Percentiles rank a stretch among this genome's conserved stretches.
These are phyloP conservation scores for Strobilomyces confusus DNA, from an alignment of 768 basidiomycete species.

Conservation along the genomic window DNA sequence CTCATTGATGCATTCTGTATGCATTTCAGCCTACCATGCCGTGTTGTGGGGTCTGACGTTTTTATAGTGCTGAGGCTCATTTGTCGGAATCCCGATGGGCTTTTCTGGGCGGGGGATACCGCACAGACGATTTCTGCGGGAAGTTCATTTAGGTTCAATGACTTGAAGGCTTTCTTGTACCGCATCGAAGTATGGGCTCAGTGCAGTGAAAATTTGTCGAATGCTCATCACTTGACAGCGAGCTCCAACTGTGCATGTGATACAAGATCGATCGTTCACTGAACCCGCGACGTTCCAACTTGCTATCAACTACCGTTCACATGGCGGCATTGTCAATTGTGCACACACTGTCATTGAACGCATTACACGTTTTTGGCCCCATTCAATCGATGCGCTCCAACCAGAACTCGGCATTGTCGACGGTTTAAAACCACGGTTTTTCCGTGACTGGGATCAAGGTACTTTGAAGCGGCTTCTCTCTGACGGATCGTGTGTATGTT, in stretches of 20 bases:
- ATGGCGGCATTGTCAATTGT: slow-evolving; percentile 68
- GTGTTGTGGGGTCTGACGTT: slow-evolving; percentile 6
- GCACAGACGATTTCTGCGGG: slow-evolving; percentile 75
- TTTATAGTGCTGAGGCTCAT: slow-evolving; percentile 53
- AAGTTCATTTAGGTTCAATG: slow-evolving; percentile 67
- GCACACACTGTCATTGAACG: slow-evolving; percentile 63
- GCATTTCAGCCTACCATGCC: slow-evolving; percentile 8
- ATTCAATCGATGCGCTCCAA: slow-evolving; percentile 56
- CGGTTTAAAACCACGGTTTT: slow-evolving; percentile 56
- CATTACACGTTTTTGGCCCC: slow-evolving; percentile 57
- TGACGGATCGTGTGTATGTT: slow-evolving; percentile 37
- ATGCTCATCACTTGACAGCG: slow-evolving; percentile 12
- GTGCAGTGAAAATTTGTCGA: not conserved
- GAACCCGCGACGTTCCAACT: slow-evolving; percentile 50
- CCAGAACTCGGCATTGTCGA: slow-evolving; percentile 53
- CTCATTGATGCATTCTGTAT: slow-evolving; percentile 61
- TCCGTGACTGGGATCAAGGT: slow-evolving; percentile 44
- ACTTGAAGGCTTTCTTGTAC: slow-evolving; percentile 64
- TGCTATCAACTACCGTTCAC: slow-evolving; percentile 63
- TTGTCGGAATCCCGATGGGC: slow-evolving; percentile 58
- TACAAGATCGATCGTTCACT: slow-evolving; percentile 12
- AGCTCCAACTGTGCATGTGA: slow-evolving; percentile 12
- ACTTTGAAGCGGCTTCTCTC: slow-evolving; percentile 58
- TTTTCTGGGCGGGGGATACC: slow-evolving; percentile 83
- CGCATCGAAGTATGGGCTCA: slow-evolving; percentile 49